These are phyloP conservation scores for Lachnellula subtilissima DNA, from an alignment of 2,329 filamentous ascomycete species.

Conservation along the genomic window DNA sequence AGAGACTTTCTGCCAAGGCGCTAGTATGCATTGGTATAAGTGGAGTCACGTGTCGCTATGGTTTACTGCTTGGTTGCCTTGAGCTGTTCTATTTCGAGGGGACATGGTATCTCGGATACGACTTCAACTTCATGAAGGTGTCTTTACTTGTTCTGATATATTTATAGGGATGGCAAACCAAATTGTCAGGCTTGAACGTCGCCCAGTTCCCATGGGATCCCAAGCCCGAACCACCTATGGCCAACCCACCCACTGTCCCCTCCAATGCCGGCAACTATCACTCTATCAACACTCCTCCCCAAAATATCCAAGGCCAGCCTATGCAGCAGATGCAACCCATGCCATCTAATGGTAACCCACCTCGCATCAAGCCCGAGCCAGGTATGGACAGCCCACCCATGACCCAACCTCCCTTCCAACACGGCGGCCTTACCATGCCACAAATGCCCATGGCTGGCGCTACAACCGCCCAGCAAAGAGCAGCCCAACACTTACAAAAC, in stretches of 20 bases:
- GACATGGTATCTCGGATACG: slow-evolving; percentile 9
- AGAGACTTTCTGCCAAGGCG: slow-evolving; percentile 16
- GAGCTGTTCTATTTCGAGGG: not conserved
- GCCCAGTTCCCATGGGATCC: slow-evolving; percentile 96
- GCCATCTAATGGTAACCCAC: slow-evolving; percentile 19
- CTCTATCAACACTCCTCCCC: slow-evolving; percentile 20
- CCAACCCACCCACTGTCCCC: slow-evolving; percentile 30
- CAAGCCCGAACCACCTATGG: slow-evolving; percentile 55
- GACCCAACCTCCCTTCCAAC: slow-evolving; percentile 13
- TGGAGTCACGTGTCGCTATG: slow-evolving; percentile 14
- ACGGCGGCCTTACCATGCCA: slow-evolving; percentile 27
- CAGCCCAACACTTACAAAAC: slow-evolving; percentile 51
- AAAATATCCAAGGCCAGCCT: slow-evolving; percentile 14
- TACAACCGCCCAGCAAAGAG: slow-evolving; percentile 47
- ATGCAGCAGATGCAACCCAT: slow-evolving; percentile 19
- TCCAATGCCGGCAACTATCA: slow-evolving; percentile 31
- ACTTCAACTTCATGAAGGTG: not conserved
- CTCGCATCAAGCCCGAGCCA: slow-evolving; percentile 41
- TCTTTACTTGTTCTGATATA: slow-evolving; percentile 23
- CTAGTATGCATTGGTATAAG: slow-evolving; percentile 22
- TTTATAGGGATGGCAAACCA: slow-evolving; percentile 84
- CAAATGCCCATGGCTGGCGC: slow-evolving; percentile 13
- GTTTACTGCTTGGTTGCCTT: not conserved
- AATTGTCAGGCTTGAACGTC: slow-evolving; percentile 77
- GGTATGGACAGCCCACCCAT: slow-evolving; percentile 29